Percentiles rank a stretch among this genome's conserved stretches.
These are phyloP conservation scores for Quercus agrifolia DNA, from an alignment of 306 rosid species.

Conservation along the genomic window DNA sequence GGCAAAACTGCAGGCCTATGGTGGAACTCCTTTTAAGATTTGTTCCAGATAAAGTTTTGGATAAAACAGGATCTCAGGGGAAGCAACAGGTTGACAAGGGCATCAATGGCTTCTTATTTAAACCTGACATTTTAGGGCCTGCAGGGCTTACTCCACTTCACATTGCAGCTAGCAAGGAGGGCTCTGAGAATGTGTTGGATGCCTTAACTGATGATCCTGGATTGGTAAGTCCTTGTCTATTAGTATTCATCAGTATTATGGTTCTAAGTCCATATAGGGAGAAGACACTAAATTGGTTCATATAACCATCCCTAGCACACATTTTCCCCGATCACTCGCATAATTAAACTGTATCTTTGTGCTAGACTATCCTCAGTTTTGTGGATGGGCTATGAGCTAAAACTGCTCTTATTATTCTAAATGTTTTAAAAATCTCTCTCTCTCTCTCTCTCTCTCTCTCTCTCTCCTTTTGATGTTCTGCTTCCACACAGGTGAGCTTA, in stretches of 20 bases:
- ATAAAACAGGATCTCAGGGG: conserved; percentile 35
- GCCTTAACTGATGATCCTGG: conserved; percentile 89
- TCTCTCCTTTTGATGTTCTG: not conserved
- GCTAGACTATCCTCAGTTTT: not conserved
- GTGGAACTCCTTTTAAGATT: conserved; percentile 71
- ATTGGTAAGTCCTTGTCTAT: conserved; percentile 47
- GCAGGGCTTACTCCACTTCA: conserved; percentile 87
- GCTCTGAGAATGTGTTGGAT: conserved; percentile 66
- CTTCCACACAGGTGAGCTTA: not conserved
- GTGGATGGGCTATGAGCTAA: not conserved
- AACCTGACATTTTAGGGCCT: conserved; percentile 68
- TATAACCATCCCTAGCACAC: not conserved
- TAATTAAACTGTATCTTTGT: not conserved
- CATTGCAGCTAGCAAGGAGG: conserved; percentile 67
- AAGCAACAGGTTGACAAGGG: conserved; percentile 31
- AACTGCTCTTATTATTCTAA: not conserved
- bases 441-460: not conserved
- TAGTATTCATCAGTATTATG: not conserved
- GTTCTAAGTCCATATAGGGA: not conserved
- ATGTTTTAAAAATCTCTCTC: not conserved
- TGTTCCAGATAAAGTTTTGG: conserved; percentile 35
- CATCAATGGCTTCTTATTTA: conserved; percentile 46
- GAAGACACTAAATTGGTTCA: not conserved
- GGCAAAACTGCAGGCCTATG: conserved; percentile 62
- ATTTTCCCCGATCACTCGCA: not conserved